phyloP scores from a whole-genome alignment of 2,329 filamentous ascomycete genomes.

The Blastomyces emzantsi region DNA sequence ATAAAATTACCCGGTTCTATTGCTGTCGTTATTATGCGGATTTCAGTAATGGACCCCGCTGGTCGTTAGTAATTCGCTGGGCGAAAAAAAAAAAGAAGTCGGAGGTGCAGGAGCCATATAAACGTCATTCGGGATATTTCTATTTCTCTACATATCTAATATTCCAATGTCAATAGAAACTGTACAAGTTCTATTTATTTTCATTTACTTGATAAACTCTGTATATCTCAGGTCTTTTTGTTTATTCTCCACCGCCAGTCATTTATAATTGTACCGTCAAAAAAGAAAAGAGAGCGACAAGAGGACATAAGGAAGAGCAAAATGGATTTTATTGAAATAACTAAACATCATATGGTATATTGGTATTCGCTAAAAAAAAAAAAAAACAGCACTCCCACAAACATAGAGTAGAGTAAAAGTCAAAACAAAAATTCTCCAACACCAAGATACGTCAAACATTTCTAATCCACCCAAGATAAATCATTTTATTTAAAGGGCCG shows the following conservation, averaged over 20 bases:
- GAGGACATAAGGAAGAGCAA: neutral
- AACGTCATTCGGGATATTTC: neutral
- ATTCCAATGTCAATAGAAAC: neutral
- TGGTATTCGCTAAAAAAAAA: slow-evolving; percentile 2
- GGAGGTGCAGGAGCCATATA: neutral
- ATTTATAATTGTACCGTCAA: neutral
- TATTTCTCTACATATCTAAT: neutral
- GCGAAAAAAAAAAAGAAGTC: too few species aligned
- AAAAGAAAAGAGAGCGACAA: neutral
- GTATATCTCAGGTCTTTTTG: too few species aligned
- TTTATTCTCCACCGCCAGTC: too few species aligned
- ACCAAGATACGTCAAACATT: neutral
- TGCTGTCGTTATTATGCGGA: neutral
- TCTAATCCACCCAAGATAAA: neutral
- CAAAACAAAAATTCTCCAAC: neutral
- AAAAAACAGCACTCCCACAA: neutral
- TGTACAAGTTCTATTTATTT: neutral
- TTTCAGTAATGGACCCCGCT: neutral
- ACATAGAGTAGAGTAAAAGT: neutral
- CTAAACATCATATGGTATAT: slow-evolving; percentile 1
- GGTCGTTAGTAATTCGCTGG: too few species aligned
- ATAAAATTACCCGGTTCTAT: neutral
- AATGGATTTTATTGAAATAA: too few species aligned
- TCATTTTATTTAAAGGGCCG: neutral
- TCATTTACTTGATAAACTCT: too few species aligned